These are phyloP conservation scores for Leucogyrophana mollusca DNA, from an alignment of 768 basidiomycete species.

Conservation along the genomic window DNA sequence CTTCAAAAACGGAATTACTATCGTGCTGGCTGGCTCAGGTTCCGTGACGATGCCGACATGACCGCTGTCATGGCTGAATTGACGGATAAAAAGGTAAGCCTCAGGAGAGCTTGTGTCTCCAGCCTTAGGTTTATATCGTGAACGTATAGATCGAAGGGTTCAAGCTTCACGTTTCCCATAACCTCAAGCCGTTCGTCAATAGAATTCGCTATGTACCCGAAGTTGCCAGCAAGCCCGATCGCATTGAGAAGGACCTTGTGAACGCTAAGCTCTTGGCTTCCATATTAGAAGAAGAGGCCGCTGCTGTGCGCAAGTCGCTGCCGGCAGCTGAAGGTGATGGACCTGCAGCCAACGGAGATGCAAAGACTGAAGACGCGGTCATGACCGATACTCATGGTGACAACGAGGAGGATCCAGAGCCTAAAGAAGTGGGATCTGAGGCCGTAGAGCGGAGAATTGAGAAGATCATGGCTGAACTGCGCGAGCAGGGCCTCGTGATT, in stretches of 20 bases:
- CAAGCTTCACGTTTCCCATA: slow-evolving; percentile 88
- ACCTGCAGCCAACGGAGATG: slow-evolving; percentile 27
- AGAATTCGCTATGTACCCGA: slow-evolving; percentile 81
- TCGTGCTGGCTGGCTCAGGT: slow-evolving; percentile 92
- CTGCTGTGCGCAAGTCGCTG: slow-evolving; percentile 47
- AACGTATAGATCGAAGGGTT: slow-evolving; percentile 83
- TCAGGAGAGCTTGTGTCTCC: slow-evolving; percentile 1
- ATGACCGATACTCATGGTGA: slow-evolving; percentile 36
- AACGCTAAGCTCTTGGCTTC: slow-evolving; percentile 72
- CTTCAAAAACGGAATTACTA: slow-evolving; percentile 92
- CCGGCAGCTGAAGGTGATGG: slow-evolving; percentile 16
- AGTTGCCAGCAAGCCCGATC: slow-evolving; percentile 74
- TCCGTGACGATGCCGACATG: slow-evolving; percentile 85
- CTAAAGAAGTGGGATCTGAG: slow-evolving; percentile 64
- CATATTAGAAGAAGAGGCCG: slow-evolving; percentile 72
- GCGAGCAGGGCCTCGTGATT: slow-evolving; percentile 56
- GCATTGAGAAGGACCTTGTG: slow-evolving; percentile 77
- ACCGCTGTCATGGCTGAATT: slow-evolving; percentile 64
- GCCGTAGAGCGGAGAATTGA: slow-evolving; percentile 83
- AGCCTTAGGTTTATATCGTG: slow-evolving; percentile 4
- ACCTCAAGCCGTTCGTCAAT: slow-evolving; percentile 73
- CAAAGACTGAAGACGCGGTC: slow-evolving; percentile 25
- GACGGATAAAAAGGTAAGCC: slow-evolving; percentile 78
- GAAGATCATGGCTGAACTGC: slow-evolving; percentile 69
- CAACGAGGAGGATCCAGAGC: slow-evolving; percentile 46